Percentiles rank a stretch among this genome's conserved stretches.
Conservation (phyloP, 345 rosid genomes). For the Sisymbrium altissimum region DNA sequence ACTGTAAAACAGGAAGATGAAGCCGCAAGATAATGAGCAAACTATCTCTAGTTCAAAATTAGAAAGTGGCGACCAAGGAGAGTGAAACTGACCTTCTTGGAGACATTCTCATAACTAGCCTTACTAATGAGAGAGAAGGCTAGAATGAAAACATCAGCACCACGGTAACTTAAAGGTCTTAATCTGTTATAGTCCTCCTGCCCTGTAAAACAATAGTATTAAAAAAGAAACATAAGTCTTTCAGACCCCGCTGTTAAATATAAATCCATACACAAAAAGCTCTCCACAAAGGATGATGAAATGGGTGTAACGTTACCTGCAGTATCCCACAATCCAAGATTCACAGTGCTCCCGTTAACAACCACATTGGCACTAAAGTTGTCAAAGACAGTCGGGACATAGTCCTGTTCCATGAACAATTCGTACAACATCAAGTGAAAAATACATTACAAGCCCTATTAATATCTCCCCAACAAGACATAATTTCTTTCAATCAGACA, state of each 20-base stretch:
- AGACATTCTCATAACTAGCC: conserved; percentile 96
- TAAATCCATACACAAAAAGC: no score
- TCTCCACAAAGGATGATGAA: no score
- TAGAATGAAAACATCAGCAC: conserved; percentile 91
- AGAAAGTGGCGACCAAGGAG: no score
- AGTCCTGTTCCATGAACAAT: conserved; percentile 51
- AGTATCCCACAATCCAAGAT: conserved; percentile 96
- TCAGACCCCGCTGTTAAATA: no score
- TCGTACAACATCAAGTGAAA: no score
- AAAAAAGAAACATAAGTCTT: conserved; percentile 16
- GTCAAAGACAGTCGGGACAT: conserved; percentile 90
- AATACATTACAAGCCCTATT: no score
- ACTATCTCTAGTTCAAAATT: no score
- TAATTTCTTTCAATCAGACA: no score
- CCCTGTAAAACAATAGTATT: conserved; percentile 66
- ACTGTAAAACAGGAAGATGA: conserved; percentile 44
- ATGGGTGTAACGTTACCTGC: conserved; percentile 44
- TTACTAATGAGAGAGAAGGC: conserved; percentile 96
- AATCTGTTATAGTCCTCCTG: conserved; percentile 91
- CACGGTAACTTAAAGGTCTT: conserved; percentile 93
- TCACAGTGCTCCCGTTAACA: conserved; percentile 81
- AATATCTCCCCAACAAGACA: no score
- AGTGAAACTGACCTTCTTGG: conserved; percentile 97
- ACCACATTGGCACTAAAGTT: conserved; percentile 95
- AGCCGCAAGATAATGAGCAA: no score